Evolutionary conservation across 1,284 basidiomycete species (phyloP).

Genomic region (Malassezia caprae): DNA sequence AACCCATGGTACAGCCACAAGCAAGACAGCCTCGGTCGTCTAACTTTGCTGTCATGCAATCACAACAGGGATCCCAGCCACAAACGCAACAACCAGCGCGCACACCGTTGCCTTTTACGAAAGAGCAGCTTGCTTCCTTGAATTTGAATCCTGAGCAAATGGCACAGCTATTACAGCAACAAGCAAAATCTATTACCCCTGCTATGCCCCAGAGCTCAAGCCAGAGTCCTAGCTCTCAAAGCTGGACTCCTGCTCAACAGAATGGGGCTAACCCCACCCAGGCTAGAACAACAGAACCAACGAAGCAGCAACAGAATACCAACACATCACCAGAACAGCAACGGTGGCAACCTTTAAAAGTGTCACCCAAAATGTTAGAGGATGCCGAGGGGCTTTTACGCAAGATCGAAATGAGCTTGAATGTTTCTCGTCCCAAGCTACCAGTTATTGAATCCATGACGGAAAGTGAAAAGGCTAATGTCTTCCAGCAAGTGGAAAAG

Average conservation of each 20-base stretch:
- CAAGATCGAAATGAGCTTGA: slow-evolving; percentile 2
- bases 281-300: neutral
- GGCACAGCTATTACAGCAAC: slow-evolving; percentile 24
- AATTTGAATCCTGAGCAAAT: slow-evolving; percentile 27
- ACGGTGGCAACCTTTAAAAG: neutral
- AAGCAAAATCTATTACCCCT: neutral
- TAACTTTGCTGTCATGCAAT: neutral
- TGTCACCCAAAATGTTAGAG: slow-evolving; percentile 34
- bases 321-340: neutral
- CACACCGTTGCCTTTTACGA: slow-evolving; percentile 13
- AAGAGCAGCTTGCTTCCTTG: slow-evolving; percentile 26
- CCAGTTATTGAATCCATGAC: slow-evolving; percentile 37
- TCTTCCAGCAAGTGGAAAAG: slow-evolving; percentile 35
- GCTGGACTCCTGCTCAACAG: neutral
- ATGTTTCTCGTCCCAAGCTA: slow-evolving; percentile 18
- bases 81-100: neutral
- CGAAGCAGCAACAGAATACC: neutral
- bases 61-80: neutral
- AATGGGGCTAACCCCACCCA: neutral
- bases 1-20: neutral
- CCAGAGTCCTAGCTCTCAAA: neutral
- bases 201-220: neutral
- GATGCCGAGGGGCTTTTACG: slow-evolving; percentile 24
- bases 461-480: slow-evolving; percentile 32
- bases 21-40: neutral